Percentiles rank a stretch among this genome's conserved stretches.
Conservation (phyloP, 495 filamentous ascomycete species). For the Thozetella sp. region DNA sequence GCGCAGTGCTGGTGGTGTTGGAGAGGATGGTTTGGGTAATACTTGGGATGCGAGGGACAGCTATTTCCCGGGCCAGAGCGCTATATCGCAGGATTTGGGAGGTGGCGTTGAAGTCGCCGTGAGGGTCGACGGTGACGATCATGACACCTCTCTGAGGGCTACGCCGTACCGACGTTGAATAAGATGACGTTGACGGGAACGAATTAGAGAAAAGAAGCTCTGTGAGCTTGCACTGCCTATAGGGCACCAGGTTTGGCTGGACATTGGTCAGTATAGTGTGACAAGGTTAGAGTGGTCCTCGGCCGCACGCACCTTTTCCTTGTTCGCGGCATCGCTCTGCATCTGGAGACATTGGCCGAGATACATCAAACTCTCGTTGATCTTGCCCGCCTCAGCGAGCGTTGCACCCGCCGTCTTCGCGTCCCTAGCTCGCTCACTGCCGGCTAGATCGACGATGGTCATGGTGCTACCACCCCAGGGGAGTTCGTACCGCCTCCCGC, state of each 20-base stretch:
- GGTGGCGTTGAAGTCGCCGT: constrained; percentile 95
- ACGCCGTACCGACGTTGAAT: constrained; percentile 36
- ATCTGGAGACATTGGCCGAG: constrained; percentile 96
- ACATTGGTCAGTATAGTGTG: constrained; percentile 18
- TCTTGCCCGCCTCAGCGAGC: constrained; percentile 93
- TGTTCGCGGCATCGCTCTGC: constrained; percentile 78
- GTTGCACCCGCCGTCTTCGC: constrained; percentile 93
- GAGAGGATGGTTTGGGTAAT: constrained; percentile 55
- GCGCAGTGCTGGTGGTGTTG: constrained; percentile 17
- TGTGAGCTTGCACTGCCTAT: constrained; percentile 95
- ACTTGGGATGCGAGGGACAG: constrained; percentile 85
- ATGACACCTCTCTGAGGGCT: constrained; percentile 87
- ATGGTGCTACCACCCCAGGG: constrained; percentile 81
- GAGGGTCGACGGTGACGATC: constrained; percentile 94
- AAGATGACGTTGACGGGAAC: constrained; percentile 68
- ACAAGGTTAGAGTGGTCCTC: neutral
- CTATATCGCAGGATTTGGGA: constrained; percentile 96
- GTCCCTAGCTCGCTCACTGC: constrained; percentile 89
- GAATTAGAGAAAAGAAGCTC: constrained; percentile 96
- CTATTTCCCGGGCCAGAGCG: constrained; percentile 89
- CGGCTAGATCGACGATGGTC: constrained; percentile 91
- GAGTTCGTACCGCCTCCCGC: constrained; percentile 37
- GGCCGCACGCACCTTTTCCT: constrained; percentile 65
- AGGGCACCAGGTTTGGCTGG: constrained; percentile 80
- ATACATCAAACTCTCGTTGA: constrained; percentile 98